Base-by-base conservation (phyloP, 257 asterid species). In the Solanum paucissectum region DNA sequence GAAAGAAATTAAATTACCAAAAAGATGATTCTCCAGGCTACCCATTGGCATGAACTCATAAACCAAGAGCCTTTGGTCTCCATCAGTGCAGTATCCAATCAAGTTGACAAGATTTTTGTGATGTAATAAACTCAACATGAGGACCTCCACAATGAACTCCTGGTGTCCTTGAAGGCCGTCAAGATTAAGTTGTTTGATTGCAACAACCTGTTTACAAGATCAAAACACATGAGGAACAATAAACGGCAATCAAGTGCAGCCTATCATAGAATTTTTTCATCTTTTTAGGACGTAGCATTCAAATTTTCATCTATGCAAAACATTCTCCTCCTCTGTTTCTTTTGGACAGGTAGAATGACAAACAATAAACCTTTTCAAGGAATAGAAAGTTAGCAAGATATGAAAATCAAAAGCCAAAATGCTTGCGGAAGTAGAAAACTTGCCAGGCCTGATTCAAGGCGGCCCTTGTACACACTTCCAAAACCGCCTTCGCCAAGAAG, bases 31-130 rank as follows among this genome's bases (percentile, higher is more conserved):
- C 89, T 96, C 99, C 87, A 95, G 92, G 93, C 99, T 95, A 32
- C 98, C 98, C 99, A 89, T 90, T 20, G 98, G 92, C 99, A 95
- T 96, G 90, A 87, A 96, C 92, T 96, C 99, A 11, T 96, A 95
- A 75, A 95, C 98, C 89, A 96, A 87, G 79, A 95, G 98, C 88
- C 98, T 92, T 88, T 96, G 99, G 86, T 95, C 98, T 23, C 99
- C 99, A 88, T 94, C 98, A 0, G 98, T 92, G 89, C 99, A 96
- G 76, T 96, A 96, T 27, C 98, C 98, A 4, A 92, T 93, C 91
- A 96, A 90, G 86, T 93, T 96, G 89, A 96, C 99, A 33, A 96
- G 98, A 90, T 96, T 94, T 40, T 93, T 93, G 86, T 96, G 98
- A 88, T 95, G 98, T 90, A 96, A 90, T 37, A 96, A 91, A 83